A percentile compares a stretch with the other conserved stretches of the same genome.
Conservation (phyloP, 805 yeast genomes). For the Ogataea naganishii region DNA sequence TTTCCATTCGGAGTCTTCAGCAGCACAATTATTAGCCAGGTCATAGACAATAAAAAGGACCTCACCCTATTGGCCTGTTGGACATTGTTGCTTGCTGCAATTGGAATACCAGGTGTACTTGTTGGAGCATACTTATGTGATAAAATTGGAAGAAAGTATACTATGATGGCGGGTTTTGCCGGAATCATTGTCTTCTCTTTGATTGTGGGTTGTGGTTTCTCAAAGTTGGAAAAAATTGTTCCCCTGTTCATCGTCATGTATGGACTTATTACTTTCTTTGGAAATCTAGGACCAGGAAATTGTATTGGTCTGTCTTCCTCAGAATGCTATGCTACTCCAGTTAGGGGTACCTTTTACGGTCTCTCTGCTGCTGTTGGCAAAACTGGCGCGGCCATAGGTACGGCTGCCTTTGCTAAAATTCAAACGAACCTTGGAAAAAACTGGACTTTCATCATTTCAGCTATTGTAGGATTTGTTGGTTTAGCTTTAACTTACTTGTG, state of each 20-base stretch:
- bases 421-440: slow-evolving; percentile 51
- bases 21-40: slow-evolving; percentile 34
- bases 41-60: slow-evolving; percentile 29
- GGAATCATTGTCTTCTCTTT: slow-evolving; percentile 69
- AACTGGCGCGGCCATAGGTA: slow-evolving; percentile 81
- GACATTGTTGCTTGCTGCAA: slow-evolving; percentile 56
- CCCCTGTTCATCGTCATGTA: slow-evolving; percentile 64
- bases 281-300: slow-evolving; percentile 76
- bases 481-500: slow-evolving; percentile 48
- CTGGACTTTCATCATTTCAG: slow-evolving; percentile 79
- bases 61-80: slow-evolving; percentile 61
- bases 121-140: slow-evolving; percentile 63
- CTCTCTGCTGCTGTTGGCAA: slow-evolving; percentile 74
- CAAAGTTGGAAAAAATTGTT: slow-evolving; percentile 44
- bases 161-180: slow-evolving; percentile 59
- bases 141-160: slow-evolving; percentile 60
- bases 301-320: slow-evolving; percentile 60
- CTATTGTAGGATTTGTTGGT: slow-evolving; percentile 61
- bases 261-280: slow-evolving; percentile 61
- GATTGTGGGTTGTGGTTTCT: slow-evolving; percentile 58
- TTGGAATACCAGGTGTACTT: slow-evolving; percentile 66
- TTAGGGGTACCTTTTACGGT: slow-evolving; percentile 71
- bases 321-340: slow-evolving; percentile 68
- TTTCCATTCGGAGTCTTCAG: slow-evolving; percentile 70
- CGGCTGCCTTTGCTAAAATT: slow-evolving; percentile 63